These are phyloP conservation scores for Fusarium cicatricum DNA, from an alignment of 2,329 filamentous ascomycete genomes.

Conservation along the genomic window DNA sequence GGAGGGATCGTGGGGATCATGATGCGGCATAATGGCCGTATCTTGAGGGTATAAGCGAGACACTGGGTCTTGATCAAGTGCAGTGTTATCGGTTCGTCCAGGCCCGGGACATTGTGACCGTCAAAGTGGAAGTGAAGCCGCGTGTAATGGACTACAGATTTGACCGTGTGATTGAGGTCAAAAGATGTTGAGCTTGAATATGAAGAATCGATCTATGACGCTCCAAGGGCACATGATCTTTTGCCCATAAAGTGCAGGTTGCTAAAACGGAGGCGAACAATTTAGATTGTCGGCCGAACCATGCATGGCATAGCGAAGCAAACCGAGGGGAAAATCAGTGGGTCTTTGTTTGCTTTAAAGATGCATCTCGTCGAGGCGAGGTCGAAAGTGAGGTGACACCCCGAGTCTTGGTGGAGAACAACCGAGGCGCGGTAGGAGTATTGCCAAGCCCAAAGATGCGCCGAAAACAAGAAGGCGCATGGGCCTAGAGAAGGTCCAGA, in stretches of 20 bases:
- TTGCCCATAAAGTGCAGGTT: neutral
- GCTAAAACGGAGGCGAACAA: neutral
- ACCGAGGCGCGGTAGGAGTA: conserved; percentile 32
- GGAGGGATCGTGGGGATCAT: conserved; percentile 6
- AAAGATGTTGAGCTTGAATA: neutral
- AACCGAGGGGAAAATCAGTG: too few species aligned
- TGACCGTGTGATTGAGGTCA: neutral
- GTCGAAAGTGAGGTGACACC: conserved; percentile 16
- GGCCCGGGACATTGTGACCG: conserved; percentile 23
- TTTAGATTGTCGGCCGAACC: neutral
- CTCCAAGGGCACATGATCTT: neutral
- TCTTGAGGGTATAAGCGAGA: conserved; percentile 2
- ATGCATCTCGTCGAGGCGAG: conserved; percentile 11
- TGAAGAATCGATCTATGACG: conserved; percentile 25
- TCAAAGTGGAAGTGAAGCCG: neutral
- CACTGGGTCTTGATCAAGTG: neutral
- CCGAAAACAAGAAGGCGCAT: neutral
- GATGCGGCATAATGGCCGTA: conserved; percentile 18
- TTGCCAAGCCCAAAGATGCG: neutral
- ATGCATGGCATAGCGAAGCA: neutral
- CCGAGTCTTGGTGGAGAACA: conserved; percentile 12
- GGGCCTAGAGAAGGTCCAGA: conserved; percentile 17
- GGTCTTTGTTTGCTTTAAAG: neutral
- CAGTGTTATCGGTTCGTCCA: conserved; percentile 24
- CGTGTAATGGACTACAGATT: neutral